Conservation (phyloP, 257 asterid genomes). For the Rhazya stricta region DNA sequence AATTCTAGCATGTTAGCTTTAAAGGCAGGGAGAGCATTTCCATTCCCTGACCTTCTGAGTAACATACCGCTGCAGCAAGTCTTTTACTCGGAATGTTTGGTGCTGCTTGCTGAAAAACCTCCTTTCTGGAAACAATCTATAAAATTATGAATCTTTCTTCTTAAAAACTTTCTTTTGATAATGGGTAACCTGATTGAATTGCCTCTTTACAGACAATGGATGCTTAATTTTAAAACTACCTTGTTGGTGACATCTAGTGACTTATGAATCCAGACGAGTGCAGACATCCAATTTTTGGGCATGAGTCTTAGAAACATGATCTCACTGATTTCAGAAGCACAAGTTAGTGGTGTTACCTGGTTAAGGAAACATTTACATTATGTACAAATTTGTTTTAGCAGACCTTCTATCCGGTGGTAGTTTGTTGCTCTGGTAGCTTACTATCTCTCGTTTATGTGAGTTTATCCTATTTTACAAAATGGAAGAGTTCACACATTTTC, state of each 20-base stretch:
- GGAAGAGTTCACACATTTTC: not conserved
- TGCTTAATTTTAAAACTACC: not conserved
- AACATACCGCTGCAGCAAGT: not conserved
- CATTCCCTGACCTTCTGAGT: not conserved
- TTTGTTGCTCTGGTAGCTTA: slow-evolving; percentile 1
- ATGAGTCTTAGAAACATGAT: not conserved
- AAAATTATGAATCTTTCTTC: not conserved
- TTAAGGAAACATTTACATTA: not conserved
- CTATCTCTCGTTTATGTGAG: not conserved
- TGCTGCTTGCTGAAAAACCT: not conserved
- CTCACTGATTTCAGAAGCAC: not conserved
- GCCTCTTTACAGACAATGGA: not conserved
- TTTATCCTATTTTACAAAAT: not conserved
- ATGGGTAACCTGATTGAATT: not conserved
- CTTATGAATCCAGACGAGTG: not conserved
- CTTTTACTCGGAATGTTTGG: not conserved
- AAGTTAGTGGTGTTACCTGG: not conserved
- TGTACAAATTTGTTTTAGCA: not conserved
- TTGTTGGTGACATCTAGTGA: not conserved
- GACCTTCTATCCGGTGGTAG: too few species aligned
- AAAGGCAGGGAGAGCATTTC: not conserved
- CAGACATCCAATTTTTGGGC: not conserved
- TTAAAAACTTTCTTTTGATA: too few species aligned
- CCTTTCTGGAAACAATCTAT: not conserved
- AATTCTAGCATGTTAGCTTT: not conserved